Evolutionary conservation across 2,329 filamentous ascomycete genomes (phyloP), one percentile per base, ranked within the genome.

Genomic region (Microsporum canis): DNA sequence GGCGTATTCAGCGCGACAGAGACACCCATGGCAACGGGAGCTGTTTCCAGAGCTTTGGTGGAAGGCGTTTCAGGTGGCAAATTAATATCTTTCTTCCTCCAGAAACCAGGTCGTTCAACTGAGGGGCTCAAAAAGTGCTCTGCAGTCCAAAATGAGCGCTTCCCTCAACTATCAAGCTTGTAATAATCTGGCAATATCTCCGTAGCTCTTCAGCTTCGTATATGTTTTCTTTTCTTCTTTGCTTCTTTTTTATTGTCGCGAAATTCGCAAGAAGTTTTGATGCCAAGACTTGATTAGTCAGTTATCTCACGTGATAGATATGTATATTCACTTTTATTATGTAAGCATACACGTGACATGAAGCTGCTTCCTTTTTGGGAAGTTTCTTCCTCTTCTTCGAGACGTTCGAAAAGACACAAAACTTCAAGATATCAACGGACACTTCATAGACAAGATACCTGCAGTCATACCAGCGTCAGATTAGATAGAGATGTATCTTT

Each of bases 1-100:
- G 90, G 89, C 72, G 91, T 90, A 68, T 88, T 87, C 66, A 88
- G 81, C 60, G 83, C 78, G 65, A 95, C 82, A 72, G 91, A 86
- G 75, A 89, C 82, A 67, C 89, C 80, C 89, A 96, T 96, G 61
- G 49, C 49, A 31, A 31, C 5, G 29, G 17, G 12, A 33, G 27
- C 49, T 33, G 49, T 14, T 53, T 34, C 29, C 27, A 34, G 29
- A 53, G 49, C 49, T 53, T 34, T 33, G 8, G 34, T 5, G 14
- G n/a, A 23, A n/a, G 27, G 36, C 55, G 55, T 29, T 57, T 53
- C 49, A 33, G 17, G 55, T 57, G 55, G 55, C 55, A 57, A 43
- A 8, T 6, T 2, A 27, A 39, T 29, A 34, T n/a, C 51, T 14
- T n/a, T 43, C n/a, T 43, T n/a, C 10, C 38, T 41, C 38, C 3